Conservation (phyloP, 1,284 basidiomycete species). For the Volvariella surrecta region DNA sequence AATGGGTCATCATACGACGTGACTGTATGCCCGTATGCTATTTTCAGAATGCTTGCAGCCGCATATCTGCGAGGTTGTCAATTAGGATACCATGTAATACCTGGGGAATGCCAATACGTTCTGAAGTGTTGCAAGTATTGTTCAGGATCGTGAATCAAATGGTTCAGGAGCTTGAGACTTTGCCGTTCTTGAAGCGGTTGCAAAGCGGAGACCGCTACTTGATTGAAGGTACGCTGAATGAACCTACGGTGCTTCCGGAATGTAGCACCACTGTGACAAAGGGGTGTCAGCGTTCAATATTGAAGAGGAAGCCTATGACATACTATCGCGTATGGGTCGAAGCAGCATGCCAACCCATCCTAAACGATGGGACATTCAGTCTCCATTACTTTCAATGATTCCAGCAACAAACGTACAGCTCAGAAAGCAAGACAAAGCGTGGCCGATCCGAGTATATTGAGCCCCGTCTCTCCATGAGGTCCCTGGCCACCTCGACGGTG, state of each 20-base stretch:
- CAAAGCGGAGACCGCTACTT: slow-evolving; percentile 27
- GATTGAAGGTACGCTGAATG: slow-evolving; percentile 39
- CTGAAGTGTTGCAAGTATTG: slow-evolving; percentile 32
- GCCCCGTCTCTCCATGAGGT: slow-evolving; percentile 39
- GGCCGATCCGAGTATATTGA: slow-evolving; percentile 42
- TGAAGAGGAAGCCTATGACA: slow-evolving; percentile 11
- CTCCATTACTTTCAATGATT: slow-evolving; percentile 1
- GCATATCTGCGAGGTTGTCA: slow-evolving; percentile 20
- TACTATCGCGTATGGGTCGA: slow-evolving; percentile 36
- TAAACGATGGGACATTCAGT: slow-evolving; percentile 12
- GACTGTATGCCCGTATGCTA: slow-evolving; percentile 37
- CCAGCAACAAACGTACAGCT: slow-evolving; percentile 25
- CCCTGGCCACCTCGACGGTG: slow-evolving; percentile 29
- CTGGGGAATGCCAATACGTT: slow-evolving; percentile 17
- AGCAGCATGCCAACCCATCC: slow-evolving; percentile 38
- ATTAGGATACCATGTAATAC: neutral
- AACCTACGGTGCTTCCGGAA: slow-evolving; percentile 43
- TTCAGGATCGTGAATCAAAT: slow-evolving; percentile 28
- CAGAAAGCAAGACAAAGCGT: slow-evolving; percentile 36
- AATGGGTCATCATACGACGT: slow-evolving; percentile 32
- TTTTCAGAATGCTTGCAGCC: slow-evolving; percentile 36
- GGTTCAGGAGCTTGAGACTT: slow-evolving; percentile 27
- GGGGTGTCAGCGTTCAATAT: neutral
- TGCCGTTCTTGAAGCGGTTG: slow-evolving; percentile 34
- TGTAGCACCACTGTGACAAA: neutral